A percentile compares a stretch with the other conserved stretches of the same genome.
phyloP scores from a whole-genome alignment of 257 asterid genomes.

The Verbascum thapsus region DNA sequence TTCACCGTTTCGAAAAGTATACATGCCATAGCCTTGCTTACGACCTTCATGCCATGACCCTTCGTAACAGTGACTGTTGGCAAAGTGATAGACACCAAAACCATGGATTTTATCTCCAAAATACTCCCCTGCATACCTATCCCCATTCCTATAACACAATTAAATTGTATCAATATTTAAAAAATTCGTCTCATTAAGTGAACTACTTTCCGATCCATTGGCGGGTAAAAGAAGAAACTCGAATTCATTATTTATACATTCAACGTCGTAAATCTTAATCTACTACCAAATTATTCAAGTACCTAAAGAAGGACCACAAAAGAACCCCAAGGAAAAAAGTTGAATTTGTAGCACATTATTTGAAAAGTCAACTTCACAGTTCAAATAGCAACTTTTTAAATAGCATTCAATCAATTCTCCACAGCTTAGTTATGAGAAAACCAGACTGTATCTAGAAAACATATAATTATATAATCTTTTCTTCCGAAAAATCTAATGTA shows the following conservation, averaged over 20 bases:
- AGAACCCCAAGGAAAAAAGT: conserved; percentile 20
- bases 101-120: conserved; percentile 88
- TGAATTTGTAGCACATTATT: conserved; percentile 20
- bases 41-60: conserved; percentile 99
- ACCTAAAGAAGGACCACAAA: conserved; percentile 33
- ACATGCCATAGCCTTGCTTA: conserved; percentile 82
- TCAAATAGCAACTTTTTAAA: conserved; percentile 24
- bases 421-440: neutral
- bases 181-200: conserved; percentile 9
- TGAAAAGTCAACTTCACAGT: conserved; percentile 17
- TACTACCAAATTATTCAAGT: conserved; percentile 30
- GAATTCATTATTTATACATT: conserved; percentile 9
- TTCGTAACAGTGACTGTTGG: conserved; percentile 82
- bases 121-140: conserved; percentile 81
- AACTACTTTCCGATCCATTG: conserved; percentile 20
- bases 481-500: neutral
- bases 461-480: neutral
- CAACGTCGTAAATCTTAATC: conserved; percentile 25
- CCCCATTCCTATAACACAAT: conserved; percentile 66
- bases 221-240: conserved; percentile 29
- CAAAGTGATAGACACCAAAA: conserved; percentile 81
- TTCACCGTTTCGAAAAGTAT: conserved; percentile 65
- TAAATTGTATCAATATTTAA: neutral
- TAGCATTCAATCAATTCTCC: conserved; percentile 29
- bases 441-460: conserved; percentile 8